These are phyloP conservation scores for Coccinonectria pachysandricola DNA, from an alignment of 2,329 filamentous ascomycete species.

Conservation along the genomic window DNA sequence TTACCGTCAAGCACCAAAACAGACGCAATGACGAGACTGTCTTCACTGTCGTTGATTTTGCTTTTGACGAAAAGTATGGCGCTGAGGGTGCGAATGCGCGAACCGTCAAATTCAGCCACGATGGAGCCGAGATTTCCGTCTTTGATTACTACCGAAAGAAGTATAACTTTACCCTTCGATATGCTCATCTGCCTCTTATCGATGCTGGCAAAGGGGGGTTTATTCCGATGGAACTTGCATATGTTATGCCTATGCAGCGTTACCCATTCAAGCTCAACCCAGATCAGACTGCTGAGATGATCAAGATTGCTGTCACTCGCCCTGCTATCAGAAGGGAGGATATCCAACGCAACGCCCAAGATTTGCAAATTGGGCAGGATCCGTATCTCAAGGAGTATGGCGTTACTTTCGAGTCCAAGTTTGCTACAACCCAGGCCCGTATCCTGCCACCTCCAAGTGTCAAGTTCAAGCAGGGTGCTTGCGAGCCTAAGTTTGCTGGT, in stretches of 20 bases:
- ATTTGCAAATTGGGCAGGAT: slow-evolving; percentile 60
- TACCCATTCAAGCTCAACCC: slow-evolving; percentile 54
- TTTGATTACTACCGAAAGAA: slow-evolving; percentile 45
- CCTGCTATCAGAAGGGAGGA: slow-evolving; percentile 57
- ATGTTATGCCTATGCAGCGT: slow-evolving; percentile 42
- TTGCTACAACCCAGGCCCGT: slow-evolving; percentile 59
- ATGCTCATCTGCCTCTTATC: slow-evolving; percentile 44
- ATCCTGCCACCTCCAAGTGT: slow-evolving; percentile 63
- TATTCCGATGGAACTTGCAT: slow-evolving; percentile 54
- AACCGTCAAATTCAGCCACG: slow-evolving; percentile 45
- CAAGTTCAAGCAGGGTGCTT: slow-evolving; percentile 48
- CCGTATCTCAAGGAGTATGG: slow-evolving; percentile 63
- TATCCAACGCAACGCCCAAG: slow-evolving; percentile 45
- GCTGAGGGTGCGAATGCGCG: slow-evolving; percentile 37
- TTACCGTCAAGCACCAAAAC: slow-evolving; percentile 41
- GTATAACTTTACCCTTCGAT: slow-evolving; percentile 41
- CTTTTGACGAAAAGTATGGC: slow-evolving; percentile 34
- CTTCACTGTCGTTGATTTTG: slow-evolving; percentile 43
- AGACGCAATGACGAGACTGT: slow-evolving; percentile 34
- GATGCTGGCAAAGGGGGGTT: slow-evolving; percentile 42
- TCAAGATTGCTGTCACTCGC: slow-evolving; percentile 79
- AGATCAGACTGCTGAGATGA: slow-evolving; percentile 71
- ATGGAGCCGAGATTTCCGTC: slow-evolving; percentile 35
- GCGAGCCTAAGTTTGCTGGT: slow-evolving; percentile 56
- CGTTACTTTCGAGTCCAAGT: slow-evolving; percentile 53